Percentiles rank a stretch among this genome's conserved stretches.
These are phyloP conservation scores for Fusarium hainanense DNA, from an alignment of 2,329 filamentous ascomycete genomes.

Conservation along the genomic window DNA sequence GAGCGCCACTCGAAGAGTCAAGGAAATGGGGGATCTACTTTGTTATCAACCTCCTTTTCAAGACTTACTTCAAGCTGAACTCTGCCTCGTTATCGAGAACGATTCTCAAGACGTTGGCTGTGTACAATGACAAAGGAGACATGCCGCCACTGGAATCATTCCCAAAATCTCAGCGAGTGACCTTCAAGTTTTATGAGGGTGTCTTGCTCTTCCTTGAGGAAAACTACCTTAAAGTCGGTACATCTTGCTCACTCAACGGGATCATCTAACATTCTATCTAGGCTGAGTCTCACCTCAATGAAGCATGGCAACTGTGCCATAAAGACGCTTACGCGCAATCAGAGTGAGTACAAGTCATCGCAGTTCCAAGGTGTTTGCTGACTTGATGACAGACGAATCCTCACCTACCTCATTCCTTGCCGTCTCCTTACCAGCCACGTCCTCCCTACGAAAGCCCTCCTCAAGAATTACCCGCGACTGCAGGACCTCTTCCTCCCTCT, in stretches of 20 bases:
- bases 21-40: conserved; percentile 99
- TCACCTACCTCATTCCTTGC: conserved; percentile 95
- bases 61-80: conserved; percentile 97
- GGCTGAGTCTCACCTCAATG: conserved; percentile 82
- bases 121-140: conserved; percentile 75
- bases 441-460: conserved; percentile 77
- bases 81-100: conserved; percentile 90
- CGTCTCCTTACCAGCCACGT: conserved; percentile 89
- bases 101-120: conserved; percentile 84
- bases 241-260: background rate
- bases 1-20: conserved; percentile 85
- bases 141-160: conserved; percentile 84
- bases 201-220: conserved; percentile 95
- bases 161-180: conserved; percentile 90
- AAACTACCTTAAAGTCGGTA: conserved; percentile 79
- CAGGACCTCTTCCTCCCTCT: conserved; percentile 83
- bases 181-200: conserved; percentile 95
- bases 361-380: background rate
- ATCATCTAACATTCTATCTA: conserved; percentile 49
- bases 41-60: conserved; percentile 94
- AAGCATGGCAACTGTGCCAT: conserved; percentile 86
- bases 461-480: conserved; percentile 80
- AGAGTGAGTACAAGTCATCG: conserved; percentile 67
- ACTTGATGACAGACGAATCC: conserved; percentile 72
- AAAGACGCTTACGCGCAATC: conserved; percentile 78